A percentile compares a stretch with the other conserved stretches of the same genome.
phyloP scores from a whole-genome alignment of 352 stramenopile species.

The Phytophthora gonapodyides region DNA sequence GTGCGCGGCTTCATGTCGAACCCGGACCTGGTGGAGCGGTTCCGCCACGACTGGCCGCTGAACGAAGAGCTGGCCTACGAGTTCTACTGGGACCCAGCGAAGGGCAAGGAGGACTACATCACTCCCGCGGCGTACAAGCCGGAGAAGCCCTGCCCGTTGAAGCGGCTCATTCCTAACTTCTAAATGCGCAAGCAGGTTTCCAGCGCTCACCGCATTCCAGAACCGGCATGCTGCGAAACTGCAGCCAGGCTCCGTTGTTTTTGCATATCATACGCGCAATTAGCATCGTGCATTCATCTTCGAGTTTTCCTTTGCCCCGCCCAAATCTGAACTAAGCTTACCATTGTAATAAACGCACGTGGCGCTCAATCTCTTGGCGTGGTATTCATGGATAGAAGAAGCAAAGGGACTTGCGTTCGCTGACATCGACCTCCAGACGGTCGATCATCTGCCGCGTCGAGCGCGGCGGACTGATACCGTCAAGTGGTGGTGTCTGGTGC shows the following conservation, averaged over 20 bases:
- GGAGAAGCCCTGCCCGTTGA: constrained; percentile 10
- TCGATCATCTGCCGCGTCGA: background rate
- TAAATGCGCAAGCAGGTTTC: constrained; percentile 1
- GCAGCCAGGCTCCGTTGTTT: too few relatives aligned
- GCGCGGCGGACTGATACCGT: constrained; percentile 1
- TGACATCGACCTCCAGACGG: too few relatives aligned
- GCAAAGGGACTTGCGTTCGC: background rate
- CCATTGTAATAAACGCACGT: too few relatives aligned
- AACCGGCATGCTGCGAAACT: background rate
- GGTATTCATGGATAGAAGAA: background rate
- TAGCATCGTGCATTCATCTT: too few relatives aligned
- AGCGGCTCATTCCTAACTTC: constrained; percentile 14
- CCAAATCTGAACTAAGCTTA: too few relatives aligned
- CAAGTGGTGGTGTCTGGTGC: constrained; percentile 1
- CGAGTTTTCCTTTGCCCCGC: too few relatives aligned
- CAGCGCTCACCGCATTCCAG: background rate
- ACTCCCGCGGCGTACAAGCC: constrained; percentile 21
- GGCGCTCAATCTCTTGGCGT: too few relatives aligned
- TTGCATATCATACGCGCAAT: too few relatives aligned
- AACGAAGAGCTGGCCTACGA: constrained; percentile 30
- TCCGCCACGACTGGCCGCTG: constrained; percentile 23
- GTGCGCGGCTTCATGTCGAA: constrained; percentile 32
- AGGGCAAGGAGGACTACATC: constrained; percentile 32
- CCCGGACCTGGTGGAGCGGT: constrained; percentile 31
- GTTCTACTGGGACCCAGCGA: constrained; percentile 33